A percentile compares a stretch with the other conserved stretches of the same genome.
Evolutionary conservation across 2,329 filamentous ascomycete genomes (phyloP).

Genomic region (Onygenales sp.): DNA sequence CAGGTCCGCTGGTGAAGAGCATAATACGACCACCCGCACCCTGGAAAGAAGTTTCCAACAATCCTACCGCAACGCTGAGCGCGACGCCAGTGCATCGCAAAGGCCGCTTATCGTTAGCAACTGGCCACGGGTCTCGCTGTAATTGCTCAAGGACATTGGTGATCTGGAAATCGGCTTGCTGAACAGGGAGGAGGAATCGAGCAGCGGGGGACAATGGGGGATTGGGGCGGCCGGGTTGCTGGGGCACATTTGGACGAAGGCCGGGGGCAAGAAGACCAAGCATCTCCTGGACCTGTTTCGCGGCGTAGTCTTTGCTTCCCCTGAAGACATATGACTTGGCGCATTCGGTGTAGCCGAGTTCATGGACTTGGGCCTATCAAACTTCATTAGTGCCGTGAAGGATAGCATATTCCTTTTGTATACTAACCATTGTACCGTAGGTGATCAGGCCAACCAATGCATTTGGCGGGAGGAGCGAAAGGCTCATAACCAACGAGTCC

Average conservation of each 20-base stretch:
- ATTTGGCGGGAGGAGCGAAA: slow-evolving; percentile 53
- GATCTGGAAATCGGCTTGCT: slow-evolving; percentile 93
- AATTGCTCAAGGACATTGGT: slow-evolving; percentile 92
- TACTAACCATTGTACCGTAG: slow-evolving; percentile 76
- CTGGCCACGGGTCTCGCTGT: slow-evolving; percentile 95
- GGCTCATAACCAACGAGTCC: slow-evolving; percentile 58
- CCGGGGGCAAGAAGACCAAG: slow-evolving; percentile 68
- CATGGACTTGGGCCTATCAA: slow-evolving; percentile 77
- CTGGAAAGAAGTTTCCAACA: slow-evolving; percentile 90
- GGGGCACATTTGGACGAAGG: slow-evolving; percentile 62
- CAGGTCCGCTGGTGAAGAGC: slow-evolving; percentile 90
- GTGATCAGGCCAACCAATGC: slow-evolving; percentile 57
- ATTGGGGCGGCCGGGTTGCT: slow-evolving; percentile 64
- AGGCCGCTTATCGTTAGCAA: slow-evolving; percentile 82
- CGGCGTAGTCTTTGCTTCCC: slow-evolving; percentile 94
- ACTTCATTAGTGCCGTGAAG: not conserved
- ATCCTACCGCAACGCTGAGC: slow-evolving; percentile 84
- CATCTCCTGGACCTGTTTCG: slow-evolving; percentile 99
- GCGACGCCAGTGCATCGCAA: slow-evolving; percentile 91
- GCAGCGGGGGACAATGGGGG: slow-evolving; percentile 71
- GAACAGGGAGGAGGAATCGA: slow-evolving; percentile 85
- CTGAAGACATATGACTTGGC: slow-evolving; percentile 98
- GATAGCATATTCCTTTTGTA: not conserved
- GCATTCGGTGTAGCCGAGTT: slow-evolving; percentile 95
- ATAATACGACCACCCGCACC: slow-evolving; percentile 93